Evolutionary conservation across 2,329 filamentous ascomycete species (phyloP), one percentile per base, ranked within the genome.

Genomic region (Aspergillus pseudoterreus): DNA sequence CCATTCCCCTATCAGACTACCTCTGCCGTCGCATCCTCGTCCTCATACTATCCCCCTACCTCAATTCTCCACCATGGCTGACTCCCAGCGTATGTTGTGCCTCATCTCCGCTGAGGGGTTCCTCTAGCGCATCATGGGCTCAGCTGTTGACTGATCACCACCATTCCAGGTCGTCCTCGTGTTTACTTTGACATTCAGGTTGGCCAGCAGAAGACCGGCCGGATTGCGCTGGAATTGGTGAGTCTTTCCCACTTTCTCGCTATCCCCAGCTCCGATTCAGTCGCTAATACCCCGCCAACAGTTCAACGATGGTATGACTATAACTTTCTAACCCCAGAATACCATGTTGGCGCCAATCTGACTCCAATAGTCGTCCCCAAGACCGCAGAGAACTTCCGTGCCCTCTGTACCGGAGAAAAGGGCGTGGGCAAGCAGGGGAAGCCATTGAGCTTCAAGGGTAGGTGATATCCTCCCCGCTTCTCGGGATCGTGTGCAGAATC

Each of bases 131-230:
- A 50, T 53, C 45, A n/a, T 21, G 39, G 22, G 19, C 51, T 44
- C 55, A 19, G 56, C 46, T 22, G 38, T 24, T 38, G 45, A 41
- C 53, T 60, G 53, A 56, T 55, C 45, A 52, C 44, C 46, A 45
- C 39, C 52, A 53, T 45, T 45, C 49, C 46, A 78, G 78, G 79
- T 70, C 87, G 88, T 66, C 83, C 84, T 69, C 86, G 88, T 63
- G 92, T 96, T 76, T 99, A 87, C 79, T 96, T 99, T 72, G 92
- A 97, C 77, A 86, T 99, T 69, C 79, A 85, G 56, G 87, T 97
- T 67, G 91, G 88, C 67, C 82, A 83, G 53, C 81, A 84, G 63
- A 76, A 82, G 41, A 82, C 84, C 54, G 92, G 91, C 55, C 87
- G 92, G 59, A 79, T 99, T 70, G 84, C 82, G 57, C 92, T 99